Conservation (phyloP, 177 flowering plant genomes). For the Telopea speciosissima region DNA sequence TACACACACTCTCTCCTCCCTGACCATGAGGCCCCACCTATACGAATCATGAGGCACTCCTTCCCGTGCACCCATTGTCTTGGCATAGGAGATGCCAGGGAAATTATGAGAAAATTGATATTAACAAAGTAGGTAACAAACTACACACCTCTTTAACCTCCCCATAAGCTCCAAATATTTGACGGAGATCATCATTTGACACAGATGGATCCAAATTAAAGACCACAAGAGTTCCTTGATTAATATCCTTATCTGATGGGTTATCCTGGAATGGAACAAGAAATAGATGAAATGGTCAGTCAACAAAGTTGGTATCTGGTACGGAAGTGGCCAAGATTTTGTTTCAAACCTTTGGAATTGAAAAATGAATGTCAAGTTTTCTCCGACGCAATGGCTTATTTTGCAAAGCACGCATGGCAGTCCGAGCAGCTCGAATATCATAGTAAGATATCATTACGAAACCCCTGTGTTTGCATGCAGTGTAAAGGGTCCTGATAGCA, state of each 20-base stretch:
- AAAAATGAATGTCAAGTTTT: constrained; percentile 12
- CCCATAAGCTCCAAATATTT: constrained; percentile 71
- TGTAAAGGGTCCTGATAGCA: constrained; percentile 16
- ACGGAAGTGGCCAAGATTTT: neutral
- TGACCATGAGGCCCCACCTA: too few species aligned
- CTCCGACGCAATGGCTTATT: constrained; percentile 9
- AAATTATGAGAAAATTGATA: neutral
- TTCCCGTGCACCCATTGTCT: too few species aligned
- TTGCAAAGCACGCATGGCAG: constrained; percentile 11
- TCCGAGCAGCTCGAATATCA: constrained; percentile 16
- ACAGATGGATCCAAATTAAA: constrained; percentile 81
- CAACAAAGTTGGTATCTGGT: neutral
- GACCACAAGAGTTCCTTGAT: constrained; percentile 80
- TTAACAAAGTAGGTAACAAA: constrained; percentile 6
- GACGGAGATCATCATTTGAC: constrained; percentile 70
- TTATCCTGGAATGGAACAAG: constrained; percentile 43
- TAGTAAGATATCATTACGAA: constrained; percentile 18
- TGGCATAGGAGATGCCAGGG: too few species aligned
- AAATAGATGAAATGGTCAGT: neutral
- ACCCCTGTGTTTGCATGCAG: constrained; percentile 19
- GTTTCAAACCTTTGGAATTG: constrained; percentile 12
- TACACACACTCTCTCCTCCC: too few species aligned
- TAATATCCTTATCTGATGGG: constrained; percentile 81
- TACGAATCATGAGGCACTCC: too few species aligned
- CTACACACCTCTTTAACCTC: constrained; percentile 72